Conservation (phyloP, 75 land plant species). For the Azolla pinnata region DNA sequence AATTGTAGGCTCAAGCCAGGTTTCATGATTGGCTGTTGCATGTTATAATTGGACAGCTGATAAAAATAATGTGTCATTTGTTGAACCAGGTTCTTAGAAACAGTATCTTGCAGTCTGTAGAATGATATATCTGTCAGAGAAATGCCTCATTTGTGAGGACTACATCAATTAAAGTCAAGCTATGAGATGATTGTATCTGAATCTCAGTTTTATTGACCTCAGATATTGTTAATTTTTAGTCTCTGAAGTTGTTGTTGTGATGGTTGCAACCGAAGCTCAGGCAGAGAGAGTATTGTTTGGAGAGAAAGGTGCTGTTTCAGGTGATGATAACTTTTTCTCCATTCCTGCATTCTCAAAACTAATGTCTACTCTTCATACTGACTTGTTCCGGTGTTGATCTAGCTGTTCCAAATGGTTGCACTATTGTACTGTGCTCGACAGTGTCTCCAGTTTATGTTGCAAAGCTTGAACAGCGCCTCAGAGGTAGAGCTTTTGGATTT, state of each 20-base stretch:
- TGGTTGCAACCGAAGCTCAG: slow-evolving; percentile 91
- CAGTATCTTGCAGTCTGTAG: too few species aligned
- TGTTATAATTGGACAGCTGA: too few species aligned
- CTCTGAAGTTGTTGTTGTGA: slow-evolving; percentile 66
- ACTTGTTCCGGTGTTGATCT: slow-evolving; percentile 10
- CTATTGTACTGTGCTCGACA: slow-evolving; percentile 77
- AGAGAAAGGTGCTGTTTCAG: slow-evolving; percentile 59
- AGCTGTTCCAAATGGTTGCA: slow-evolving; percentile 68
- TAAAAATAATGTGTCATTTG: too few species aligned
- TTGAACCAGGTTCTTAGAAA: too few species aligned
- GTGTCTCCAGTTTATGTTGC: slow-evolving; percentile 71
- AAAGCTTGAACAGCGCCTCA: slow-evolving; percentile 47
- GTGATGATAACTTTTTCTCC: slow-evolving; percentile 16
- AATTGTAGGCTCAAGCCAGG: too few species aligned
- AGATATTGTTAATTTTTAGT: slow-evolving; percentile 31
- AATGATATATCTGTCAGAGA: too few species aligned
- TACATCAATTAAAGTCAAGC: not conserved
- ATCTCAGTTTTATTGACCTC: not conserved
- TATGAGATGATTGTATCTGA: not conserved
- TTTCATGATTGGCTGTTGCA: too few species aligned
- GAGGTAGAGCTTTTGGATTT: too few species aligned
- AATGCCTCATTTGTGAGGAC: too few species aligned
- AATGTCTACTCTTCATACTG: not conserved
- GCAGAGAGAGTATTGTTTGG: slow-evolving; percentile 79
- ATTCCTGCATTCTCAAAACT: not conserved